phyloP scores from a whole-genome alignment of 345 rosid species.

The Salix caprea region DNA sequence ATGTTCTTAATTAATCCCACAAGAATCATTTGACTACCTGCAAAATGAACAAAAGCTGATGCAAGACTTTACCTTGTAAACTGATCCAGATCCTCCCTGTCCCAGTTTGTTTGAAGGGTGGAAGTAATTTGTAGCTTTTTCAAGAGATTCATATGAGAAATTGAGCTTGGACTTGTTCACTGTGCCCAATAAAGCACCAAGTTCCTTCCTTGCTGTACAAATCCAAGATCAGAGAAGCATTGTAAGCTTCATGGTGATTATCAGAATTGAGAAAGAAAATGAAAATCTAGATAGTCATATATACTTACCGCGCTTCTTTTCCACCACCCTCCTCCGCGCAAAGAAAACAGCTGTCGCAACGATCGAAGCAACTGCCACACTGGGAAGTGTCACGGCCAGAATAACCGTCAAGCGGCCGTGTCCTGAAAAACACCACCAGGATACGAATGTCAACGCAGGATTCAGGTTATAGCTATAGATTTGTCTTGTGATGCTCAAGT shows the following conservation, averaged over 20 bases:
- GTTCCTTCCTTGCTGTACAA: slow-evolving; percentile 55
- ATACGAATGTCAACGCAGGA: neutral
- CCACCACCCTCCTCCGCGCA: slow-evolving; percentile 32
- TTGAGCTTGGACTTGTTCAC: slow-evolving; percentile 67
- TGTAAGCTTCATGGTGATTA: slow-evolving; percentile 1
- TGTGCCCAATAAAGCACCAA: slow-evolving; percentile 48
- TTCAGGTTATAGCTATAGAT: neutral
- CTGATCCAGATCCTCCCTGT: slow-evolving; percentile 93
- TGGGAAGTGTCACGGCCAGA: slow-evolving; percentile 47
- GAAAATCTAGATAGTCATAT: neutral
- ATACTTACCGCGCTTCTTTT: slow-evolving; percentile 50
- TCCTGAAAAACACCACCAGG: slow-evolving; percentile 33
- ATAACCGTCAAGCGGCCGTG: slow-evolving; percentile 39
- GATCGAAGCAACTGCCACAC: slow-evolving; percentile 48
- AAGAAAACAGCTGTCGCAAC: slow-evolving; percentile 36
- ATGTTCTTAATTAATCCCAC: neutral
- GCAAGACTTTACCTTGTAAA: slow-evolving; percentile 51
- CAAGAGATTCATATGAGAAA: slow-evolving; percentile 73
- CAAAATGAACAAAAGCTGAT: neutral
- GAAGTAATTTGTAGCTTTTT: slow-evolving; percentile 75
- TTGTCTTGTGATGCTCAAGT: neutral
- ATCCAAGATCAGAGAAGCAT: neutral
- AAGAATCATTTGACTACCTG: neutral
- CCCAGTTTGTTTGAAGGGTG: slow-evolving; percentile 64
- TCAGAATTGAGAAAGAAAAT: neutral